Evolutionary conservation across 768 basidiomycete genomes (phyloP), one percentile per base, ranked within the genome.

Genomic region (Rhodotorula babjevae): DNA sequence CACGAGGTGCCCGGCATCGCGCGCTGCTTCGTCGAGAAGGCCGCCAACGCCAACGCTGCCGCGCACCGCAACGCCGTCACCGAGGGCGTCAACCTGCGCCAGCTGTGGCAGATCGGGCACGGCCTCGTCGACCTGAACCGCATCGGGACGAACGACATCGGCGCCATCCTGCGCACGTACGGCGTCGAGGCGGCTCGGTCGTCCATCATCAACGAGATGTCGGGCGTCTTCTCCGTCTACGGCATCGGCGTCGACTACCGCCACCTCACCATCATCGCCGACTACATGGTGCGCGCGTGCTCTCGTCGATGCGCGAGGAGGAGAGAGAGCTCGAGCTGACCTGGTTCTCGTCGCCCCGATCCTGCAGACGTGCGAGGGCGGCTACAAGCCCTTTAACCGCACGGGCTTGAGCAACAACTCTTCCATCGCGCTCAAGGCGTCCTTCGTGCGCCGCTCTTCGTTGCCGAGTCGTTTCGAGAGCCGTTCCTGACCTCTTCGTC

Each of bases 321-420:
- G 63, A 14, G 21, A 33, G 46, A 3, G 18, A 62, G 25, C 61
- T 40, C 19, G 50, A 7, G 31, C 57, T 59, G 36, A 59, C 63
- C 68, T 65, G n/a, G 27, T 31, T 33, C 65, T 31, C 31, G 9
- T 18, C 19, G 14, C n/a, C 10, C 31, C n/a, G n/a, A n/a, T n/a
- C 40, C 52, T 44, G 55, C 68, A 98, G 95, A 98, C 96, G 0
- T 97, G 93, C 80, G 94, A 97, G 67, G 96, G 96, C 44, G 93
- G 90, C 42, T 99, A 94, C 84, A 95, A 92, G 82, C 93, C 96
- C 4, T 99, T 98, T 84, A 99, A 97, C 82, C 89, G 96, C 58
- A 92, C 90, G 74, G 96, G 96, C 65, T 90, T 99, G 69, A 89
- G 91, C 33, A 87, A 89, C 58, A 93, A 92, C 81, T 88, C 93